phyloP scores from a whole-genome alignment of 345 rosid genomes.

The Ceriops zippeliana region DNA sequence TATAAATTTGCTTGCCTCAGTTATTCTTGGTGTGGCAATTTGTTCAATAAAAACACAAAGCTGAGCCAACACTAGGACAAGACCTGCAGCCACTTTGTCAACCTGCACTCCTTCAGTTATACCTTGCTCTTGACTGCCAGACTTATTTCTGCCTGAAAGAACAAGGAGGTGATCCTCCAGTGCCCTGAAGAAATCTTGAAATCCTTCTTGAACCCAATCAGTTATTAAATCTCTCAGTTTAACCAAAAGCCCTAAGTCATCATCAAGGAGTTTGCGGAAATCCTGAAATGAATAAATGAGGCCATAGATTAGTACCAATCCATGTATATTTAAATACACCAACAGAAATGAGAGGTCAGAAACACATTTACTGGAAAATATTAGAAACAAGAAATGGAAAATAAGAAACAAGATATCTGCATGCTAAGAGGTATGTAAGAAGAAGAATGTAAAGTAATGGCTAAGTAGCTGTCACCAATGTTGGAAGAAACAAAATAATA shows the following conservation, averaged over 20 bases:
- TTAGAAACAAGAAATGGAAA: too few species aligned
- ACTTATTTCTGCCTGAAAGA: constrained; percentile 74
- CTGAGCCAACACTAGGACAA: constrained; percentile 85
- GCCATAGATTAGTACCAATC: constrained; percentile 9
- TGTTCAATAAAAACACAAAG: constrained; percentile 84
- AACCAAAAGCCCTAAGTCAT: constrained; percentile 51
- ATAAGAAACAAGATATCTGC: too few species aligned
- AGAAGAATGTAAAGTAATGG: background rate
- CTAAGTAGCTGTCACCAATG: background rate
- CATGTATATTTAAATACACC: background rate
- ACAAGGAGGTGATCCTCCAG: constrained; percentile 58
- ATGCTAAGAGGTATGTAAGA: background rate
- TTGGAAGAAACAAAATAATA: background rate
- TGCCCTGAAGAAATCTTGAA: constrained; percentile 76
- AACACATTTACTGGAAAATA: background rate
- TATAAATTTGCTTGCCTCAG: constrained; percentile 63
- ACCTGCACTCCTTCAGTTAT: constrained; percentile 41
- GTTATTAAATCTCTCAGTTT: constrained; percentile 58
- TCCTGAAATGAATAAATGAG: constrained; percentile 44
- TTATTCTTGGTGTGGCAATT: constrained; percentile 74
- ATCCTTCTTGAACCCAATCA: constrained; percentile 91
- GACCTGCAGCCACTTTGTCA: constrained; percentile 63
- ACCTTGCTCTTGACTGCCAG: constrained; percentile 45
- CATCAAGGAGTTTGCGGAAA: constrained; percentile 77
- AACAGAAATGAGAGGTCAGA: background rate